A percentile compares a stretch with the other conserved stretches of the same genome.
Conservation (phyloP, 345 rosid genomes). For the Gossypium rotundifolium region DNA sequence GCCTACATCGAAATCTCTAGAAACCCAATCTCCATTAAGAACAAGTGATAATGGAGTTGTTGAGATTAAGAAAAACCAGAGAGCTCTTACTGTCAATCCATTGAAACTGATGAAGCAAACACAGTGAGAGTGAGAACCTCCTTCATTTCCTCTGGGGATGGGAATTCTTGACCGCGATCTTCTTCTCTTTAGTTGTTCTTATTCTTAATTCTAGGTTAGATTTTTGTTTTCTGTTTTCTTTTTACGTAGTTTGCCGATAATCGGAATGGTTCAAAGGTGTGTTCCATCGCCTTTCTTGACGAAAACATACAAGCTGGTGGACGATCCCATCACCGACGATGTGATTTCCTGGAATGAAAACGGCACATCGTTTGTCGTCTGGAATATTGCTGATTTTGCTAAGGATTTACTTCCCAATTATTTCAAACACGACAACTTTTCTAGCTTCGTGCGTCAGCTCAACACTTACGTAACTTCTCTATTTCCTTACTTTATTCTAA, state of each 20-base stretch:
- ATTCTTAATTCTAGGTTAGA: background rate
- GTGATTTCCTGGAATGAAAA: constrained; percentile 76
- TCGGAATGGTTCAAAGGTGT: constrained; percentile 36
- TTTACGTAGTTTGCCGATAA: background rate
- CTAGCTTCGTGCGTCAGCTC: constrained; percentile 85
- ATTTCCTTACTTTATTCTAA: background rate
- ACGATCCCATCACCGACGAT: constrained; percentile 56
- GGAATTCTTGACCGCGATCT: constrained; percentile 96
- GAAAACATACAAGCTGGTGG: constrained; percentile 76
- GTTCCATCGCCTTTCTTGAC: constrained; percentile 77
- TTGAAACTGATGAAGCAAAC: constrained; percentile 41
- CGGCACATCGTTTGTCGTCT: constrained; percentile 58
- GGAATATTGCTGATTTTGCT: constrained; percentile 71
- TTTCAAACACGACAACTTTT: constrained; percentile 76
- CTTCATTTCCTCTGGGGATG: constrained; percentile 76
- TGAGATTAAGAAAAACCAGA: constrained; percentile 9
- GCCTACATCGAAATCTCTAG: too few species aligned
- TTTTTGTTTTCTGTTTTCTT: constrained; percentile 3
- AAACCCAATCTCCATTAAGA: too few species aligned
- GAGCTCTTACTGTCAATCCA: constrained; percentile 13
- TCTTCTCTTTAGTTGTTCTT: constrained; percentile 76
- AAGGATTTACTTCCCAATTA: constrained; percentile 66
- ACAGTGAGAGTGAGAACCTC: constrained; percentile 29
- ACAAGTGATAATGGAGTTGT: constrained; percentile 20
- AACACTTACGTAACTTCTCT: constrained; percentile 57